Evolutionary conservation across 2,329 filamentous ascomycete genomes (phyloP), one percentile per base, ranked within the genome.

Genomic region (Lojkania enalia): DNA sequence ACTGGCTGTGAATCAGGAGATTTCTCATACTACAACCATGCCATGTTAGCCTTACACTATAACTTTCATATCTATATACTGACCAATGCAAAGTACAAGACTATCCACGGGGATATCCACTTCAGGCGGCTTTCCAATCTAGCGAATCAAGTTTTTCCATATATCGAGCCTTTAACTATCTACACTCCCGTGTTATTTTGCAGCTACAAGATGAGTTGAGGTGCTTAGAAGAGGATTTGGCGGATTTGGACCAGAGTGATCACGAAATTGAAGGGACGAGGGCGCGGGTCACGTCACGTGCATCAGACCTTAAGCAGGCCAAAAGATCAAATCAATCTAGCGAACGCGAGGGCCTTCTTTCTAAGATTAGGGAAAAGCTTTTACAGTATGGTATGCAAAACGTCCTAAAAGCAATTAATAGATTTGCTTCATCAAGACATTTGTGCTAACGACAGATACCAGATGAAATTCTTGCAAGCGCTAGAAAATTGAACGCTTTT

Each of bases 101-200:
- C 2, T 61, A 55, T 19, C 63, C 63, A 2, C 16, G 40, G 3
- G 69, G 69, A 2, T 70, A 69, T 42, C 60, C 66, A 2, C 43
- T 33, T 1, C 51, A 61, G 3, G 67, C 69, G 3, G 61, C 60
- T 0, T 71, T 71, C 39, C 56, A 64, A 20, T 59, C 66, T 0
- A 69, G 67, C 38, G 69, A 72, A n/a, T 40, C 47, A 0, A 62
- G 58, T 38, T 71, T 62, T 25, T 59, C 62, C 3, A 58, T 70
- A 3, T 72, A 71, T 45, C 60, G 70, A 1, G 44, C 44, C 1
- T 72, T 70, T 39, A 23, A 33, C 4, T 68, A 67, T 43, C 44
- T 71, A 0, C 66, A 71, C 41, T 46, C 63, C 2, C 64, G 70
- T 0, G 54, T 70, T 1, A 52, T 71, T 0, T 48, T 69, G 0